Evolutionary conservation across 2,329 filamentous ascomycete genomes (phyloP).

Genomic region (Rutstroemia sp.): DNA sequence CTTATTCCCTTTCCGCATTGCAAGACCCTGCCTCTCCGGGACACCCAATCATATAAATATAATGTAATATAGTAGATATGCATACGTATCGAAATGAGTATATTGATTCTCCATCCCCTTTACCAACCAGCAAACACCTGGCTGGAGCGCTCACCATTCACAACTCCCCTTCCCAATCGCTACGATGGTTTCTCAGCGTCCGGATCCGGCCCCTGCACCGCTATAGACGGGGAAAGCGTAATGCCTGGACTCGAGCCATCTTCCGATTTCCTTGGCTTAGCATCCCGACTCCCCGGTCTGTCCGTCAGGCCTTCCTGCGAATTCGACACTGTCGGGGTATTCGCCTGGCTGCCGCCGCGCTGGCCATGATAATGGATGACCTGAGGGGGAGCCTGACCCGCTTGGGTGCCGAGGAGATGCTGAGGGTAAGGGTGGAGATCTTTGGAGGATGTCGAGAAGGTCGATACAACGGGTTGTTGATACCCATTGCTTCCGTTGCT

Average conservation of each 20-base stretch:
- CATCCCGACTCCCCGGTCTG: slow-evolving; percentile 22
- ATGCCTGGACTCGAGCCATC: slow-evolving; percentile 5
- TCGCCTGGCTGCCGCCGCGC: slow-evolving; percentile 58
- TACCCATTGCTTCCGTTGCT: slow-evolving; percentile 50
- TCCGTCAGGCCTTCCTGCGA: slow-evolving; percentile 23
- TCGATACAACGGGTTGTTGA: slow-evolving; percentile 59
- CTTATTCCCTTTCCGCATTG: too few species aligned
- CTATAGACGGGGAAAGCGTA: not conserved
- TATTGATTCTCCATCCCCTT: too few species aligned
- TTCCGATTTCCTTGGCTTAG: slow-evolving; percentile 18
- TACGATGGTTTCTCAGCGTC: too few species aligned
- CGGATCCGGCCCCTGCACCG: not conserved
- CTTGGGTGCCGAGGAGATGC: slow-evolving; percentile 54
- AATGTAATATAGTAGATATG: too few species aligned
- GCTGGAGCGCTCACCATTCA: too few species aligned
- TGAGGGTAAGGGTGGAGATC: slow-evolving; percentile 62
- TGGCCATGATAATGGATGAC: slow-evolving; percentile 63
- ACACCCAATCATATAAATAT: too few species aligned
- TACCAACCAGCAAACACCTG: too few species aligned
- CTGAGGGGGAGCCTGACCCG: slow-evolving; percentile 56
- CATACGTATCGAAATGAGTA: too few species aligned
- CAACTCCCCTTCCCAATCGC: too few species aligned
- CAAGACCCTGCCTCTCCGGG: too few species aligned
- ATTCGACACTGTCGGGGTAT: slow-evolving; percentile 47
- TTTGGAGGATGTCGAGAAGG: slow-evolving; percentile 64